Evolutionary conservation across 2,329 filamentous ascomycete genomes (phyloP), one percentile per base, ranked within the genome.

Genomic region (Talaromyces albobiverticillius): DNA sequence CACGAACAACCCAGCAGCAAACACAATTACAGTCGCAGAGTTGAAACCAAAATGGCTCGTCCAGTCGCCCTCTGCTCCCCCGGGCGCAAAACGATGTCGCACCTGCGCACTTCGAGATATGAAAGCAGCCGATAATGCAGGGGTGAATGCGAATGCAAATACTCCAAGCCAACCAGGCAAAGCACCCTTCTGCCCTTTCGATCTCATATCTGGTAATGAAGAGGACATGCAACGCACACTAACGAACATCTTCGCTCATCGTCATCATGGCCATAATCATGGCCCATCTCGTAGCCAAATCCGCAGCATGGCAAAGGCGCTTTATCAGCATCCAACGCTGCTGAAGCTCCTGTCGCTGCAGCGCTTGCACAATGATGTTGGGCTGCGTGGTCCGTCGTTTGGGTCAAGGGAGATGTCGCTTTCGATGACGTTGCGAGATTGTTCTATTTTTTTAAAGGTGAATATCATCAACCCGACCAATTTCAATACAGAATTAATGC

Each of bases 1-100:
- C 14, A 43, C 48, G 10, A 16, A 34, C 2, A 18, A 23, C 8
- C 48, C 6, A 22, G 18, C 18, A 22, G 18, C 36, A 40, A 63
- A 67, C 0, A 65, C 64, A 3, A 63, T 65, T 46, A 68, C 46
- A 42, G 66, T 88, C 29, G 74, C 89, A 53, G 88, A 93, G 67
- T 87, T 93, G 72, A 94, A 94, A 67, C 89, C 89, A 13, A 94
- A 94, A 71, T 94, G 89, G 89, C 80, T 94, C 23, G 74, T 79
- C 8, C 88, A 91, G 67, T 92, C 88, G 2, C 88, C 86, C 3
- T 84, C 82, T 34, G 88, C 89, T 0, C 89, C 89, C 1, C 23
- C 66, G 0, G 70, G 73, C 25, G 82, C 87, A 38, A 80, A 76
- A 48, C 79, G 87, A 48, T 94, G 89, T 71, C 83, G 89, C 29